A percentile compares a stretch with the other conserved stretches of the same genome.
These are phyloP conservation scores for Cutaneotrichosporon daszewskae DNA, from an alignment of 1,284 basidiomycete genomes.

Conservation along the genomic window DNA sequence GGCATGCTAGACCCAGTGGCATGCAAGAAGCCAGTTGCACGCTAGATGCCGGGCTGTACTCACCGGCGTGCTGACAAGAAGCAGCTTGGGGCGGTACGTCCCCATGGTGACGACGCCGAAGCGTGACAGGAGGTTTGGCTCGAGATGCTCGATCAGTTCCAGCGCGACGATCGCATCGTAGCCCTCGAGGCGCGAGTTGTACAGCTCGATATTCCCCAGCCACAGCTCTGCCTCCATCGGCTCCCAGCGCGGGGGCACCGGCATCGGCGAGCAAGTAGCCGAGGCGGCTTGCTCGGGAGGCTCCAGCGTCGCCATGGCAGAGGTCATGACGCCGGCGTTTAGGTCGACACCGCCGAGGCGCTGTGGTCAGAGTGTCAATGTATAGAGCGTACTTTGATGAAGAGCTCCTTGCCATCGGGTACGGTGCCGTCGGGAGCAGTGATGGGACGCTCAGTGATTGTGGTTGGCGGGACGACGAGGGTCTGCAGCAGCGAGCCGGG, in stretches of 20 bases:
- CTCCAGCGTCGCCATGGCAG: conserved; percentile 31
- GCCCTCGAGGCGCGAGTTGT: conserved; percentile 66
- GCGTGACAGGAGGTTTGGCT: conserved; percentile 60
- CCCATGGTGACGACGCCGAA: conserved; percentile 78
- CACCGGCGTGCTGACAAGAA: conserved; percentile 78
- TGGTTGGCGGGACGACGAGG: conserved; percentile 37
- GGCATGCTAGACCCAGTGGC: no score
- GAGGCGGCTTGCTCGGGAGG: conserved; percentile 16
- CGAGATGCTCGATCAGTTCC: conserved; percentile 91
- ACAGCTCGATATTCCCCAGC: conserved; percentile 70
- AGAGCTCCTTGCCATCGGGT: conserved; percentile 27
- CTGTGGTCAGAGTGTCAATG: conserved; percentile 18
- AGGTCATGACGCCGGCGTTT: conserved; percentile 34
- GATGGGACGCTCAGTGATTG: conserved; percentile 39
- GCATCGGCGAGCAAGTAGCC: conserved; percentile 8
- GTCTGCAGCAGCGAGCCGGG: conserved; percentile 42
- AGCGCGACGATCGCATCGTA: conserved; percentile 78
- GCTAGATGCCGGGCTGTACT: no score
- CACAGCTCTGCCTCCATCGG: conserved; percentile 66
- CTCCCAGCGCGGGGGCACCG: conserved; percentile 60
- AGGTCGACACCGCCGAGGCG: conserved; percentile 45
- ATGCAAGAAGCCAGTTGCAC: neutral
- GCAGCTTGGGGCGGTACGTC: conserved; percentile 68
- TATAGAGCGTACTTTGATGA: conserved; percentile 16
- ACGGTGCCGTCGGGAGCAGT: conserved; percentile 6